phyloP scores from a whole-genome alignment of 768 basidiomycete species.

The Mycena rosella region DNA sequence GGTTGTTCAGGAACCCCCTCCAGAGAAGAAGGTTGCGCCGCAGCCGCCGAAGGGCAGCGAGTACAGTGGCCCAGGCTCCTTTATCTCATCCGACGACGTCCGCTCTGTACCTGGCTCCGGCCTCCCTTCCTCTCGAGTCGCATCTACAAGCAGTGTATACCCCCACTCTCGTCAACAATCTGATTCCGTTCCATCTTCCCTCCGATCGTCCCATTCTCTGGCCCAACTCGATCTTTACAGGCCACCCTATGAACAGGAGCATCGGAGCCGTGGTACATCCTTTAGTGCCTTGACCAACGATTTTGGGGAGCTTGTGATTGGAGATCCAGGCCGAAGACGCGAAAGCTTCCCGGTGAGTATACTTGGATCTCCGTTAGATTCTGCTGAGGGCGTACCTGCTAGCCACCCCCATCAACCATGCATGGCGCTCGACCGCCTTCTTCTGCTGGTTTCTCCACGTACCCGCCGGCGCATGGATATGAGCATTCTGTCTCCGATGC shows the following conservation, averaged over 20 bases:
- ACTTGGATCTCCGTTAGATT: constrained; percentile 6
- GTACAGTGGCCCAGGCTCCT: constrained; percentile 85
- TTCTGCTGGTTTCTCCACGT: constrained; percentile 23
- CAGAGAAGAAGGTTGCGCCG: constrained; percentile 72
- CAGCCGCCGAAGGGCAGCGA: constrained; percentile 69
- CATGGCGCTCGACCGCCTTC: constrained; percentile 32
- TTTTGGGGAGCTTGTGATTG: constrained; percentile 74
- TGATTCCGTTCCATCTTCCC: constrained; percentile 70
- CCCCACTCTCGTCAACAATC: constrained; percentile 56
- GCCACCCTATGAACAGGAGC: constrained; percentile 74
- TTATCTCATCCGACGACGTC: constrained; percentile 66
- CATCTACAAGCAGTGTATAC: constrained; percentile 49
- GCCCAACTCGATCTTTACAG: constrained; percentile 78
- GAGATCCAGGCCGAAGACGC: constrained; percentile 59
- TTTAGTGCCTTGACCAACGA: constrained; percentile 72
- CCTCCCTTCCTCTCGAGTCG: constrained; percentile 47
- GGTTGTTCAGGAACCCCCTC: constrained; percentile 73
- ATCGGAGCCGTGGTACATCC: constrained; percentile 51
- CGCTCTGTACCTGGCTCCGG: constrained; percentile 39
- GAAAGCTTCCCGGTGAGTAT: constrained; percentile 72
- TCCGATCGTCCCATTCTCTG: constrained; percentile 72
- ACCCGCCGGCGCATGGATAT: constrained; percentile 54
- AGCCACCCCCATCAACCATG: constrained; percentile 22
- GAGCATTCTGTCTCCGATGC: constrained; percentile 54
- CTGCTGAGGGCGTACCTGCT: constrained; percentile 1